These are phyloP conservation scores for Nakazawaea anatomiae DNA, from an alignment of 805 yeast genomes.

Conservation along the genomic window DNA sequence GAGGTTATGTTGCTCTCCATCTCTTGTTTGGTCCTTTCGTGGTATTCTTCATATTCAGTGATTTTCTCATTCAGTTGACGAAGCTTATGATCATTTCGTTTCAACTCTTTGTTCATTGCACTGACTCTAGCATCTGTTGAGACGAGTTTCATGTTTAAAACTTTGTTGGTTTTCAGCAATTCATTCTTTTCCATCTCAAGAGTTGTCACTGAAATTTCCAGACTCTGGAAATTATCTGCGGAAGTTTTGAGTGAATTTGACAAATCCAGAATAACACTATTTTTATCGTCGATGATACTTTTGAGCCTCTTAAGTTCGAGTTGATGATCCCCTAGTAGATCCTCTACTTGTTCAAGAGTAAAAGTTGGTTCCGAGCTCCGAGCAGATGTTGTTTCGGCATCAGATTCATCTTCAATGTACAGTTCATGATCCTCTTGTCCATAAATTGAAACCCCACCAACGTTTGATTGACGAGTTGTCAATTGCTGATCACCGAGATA, in stretches of 20 bases:
- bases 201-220: slow-evolving; percentile 7
- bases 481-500: no score
- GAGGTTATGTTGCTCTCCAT: slow-evolving; percentile 4
- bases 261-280: slow-evolving; percentile 5
- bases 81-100: slow-evolving; percentile 10
- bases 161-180: slow-evolving; percentile 12
- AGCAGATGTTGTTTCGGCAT: background rate
- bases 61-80: slow-evolving; percentile 15
- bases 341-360: slow-evolving; percentile 15
- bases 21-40: slow-evolving; percentile 8
- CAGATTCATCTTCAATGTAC: background rate
- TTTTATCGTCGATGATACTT: slow-evolving; percentile 12
- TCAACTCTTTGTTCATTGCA: slow-evolving; percentile 11
- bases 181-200: slow-evolving; percentile 13
- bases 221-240: background rate
- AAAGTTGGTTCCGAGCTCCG: slow-evolving; percentile 12
- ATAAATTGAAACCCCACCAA: no score
- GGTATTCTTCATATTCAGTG: slow-evolving; percentile 14
- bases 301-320: slow-evolving; percentile 11
- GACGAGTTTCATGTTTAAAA: slow-evolving; percentile 15
- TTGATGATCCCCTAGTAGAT: slow-evolving; percentile 15
- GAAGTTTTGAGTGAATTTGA: slow-evolving; percentile 9
- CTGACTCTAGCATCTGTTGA: slow-evolving; percentile 12
- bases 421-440: background rate
- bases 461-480: no score